A percentile compares a stretch with the other conserved stretches of the same genome.
Evolutionary conservation across 2,329 filamentous ascomycete species (phyloP).

Genomic region (Trichoderma cornu-damae): DNA sequence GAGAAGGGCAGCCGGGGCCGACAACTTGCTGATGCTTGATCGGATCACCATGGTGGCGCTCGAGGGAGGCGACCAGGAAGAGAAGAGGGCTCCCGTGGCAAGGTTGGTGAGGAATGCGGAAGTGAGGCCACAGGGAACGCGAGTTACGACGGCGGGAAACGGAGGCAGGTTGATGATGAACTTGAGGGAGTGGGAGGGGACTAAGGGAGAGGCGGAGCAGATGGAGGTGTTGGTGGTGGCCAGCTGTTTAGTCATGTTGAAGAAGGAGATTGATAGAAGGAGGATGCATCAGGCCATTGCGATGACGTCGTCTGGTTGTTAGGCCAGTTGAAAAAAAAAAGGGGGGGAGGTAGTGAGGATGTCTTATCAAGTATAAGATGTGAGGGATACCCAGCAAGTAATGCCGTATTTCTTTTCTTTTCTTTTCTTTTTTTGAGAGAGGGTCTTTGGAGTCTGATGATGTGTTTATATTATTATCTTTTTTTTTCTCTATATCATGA

Average conservation of each 20-base stretch:
- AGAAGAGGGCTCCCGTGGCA: slow-evolving; percentile 35
- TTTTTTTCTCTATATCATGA: no score
- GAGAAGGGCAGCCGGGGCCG: slow-evolving; percentile 38
- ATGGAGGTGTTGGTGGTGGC: slow-evolving; percentile 49
- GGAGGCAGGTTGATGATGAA: slow-evolving; percentile 46
- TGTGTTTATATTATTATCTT: neutral
- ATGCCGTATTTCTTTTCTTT: neutral
- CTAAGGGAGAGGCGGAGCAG: slow-evolving; percentile 34
- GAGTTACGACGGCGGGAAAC: slow-evolving; percentile 41
- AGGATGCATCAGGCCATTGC: slow-evolving; percentile 47
- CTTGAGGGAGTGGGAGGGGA: slow-evolving; percentile 32
- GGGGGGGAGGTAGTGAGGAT: neutral
- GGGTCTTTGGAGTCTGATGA: neutral
- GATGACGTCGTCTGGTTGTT: slow-evolving; percentile 26
- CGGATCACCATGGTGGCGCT: slow-evolving; percentile 34
- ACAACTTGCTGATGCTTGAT: slow-evolving; percentile 49
- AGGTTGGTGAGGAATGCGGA: slow-evolving; percentile 40
- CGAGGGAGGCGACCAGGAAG: slow-evolving; percentile 27
- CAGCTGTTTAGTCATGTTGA: slow-evolving; percentile 57
- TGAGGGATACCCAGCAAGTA: neutral
- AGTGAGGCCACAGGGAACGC: slow-evolving; percentile 38
- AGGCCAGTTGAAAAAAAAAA: slow-evolving; percentile 21
- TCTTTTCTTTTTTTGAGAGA: neutral
- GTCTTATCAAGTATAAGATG: neutral
- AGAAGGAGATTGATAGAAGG: slow-evolving; percentile 59